These are phyloP conservation scores for Fusarium haematococcum DNA, from an alignment of 2,329 filamentous ascomycete genomes.

Conservation along the genomic window DNA sequence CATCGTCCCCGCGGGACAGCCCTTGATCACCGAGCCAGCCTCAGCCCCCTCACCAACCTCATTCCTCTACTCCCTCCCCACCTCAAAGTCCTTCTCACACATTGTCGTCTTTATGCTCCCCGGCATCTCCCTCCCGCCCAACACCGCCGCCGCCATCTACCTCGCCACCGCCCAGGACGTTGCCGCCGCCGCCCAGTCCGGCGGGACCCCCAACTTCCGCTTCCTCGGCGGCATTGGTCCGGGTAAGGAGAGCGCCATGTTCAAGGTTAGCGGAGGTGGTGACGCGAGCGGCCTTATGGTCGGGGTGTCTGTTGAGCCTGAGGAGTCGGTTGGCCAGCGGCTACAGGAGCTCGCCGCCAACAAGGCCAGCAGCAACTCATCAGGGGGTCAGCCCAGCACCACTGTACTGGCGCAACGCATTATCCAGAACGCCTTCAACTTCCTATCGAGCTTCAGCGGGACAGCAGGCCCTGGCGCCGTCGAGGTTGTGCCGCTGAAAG, in stretches of 20 bases:
- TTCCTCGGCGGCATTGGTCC: slow-evolving; percentile 91
- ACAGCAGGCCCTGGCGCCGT: slow-evolving; percentile 70
- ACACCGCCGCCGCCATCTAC: slow-evolving; percentile 90
- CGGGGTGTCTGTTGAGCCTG: slow-evolving; percentile 85
- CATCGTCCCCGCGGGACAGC: slow-evolving; percentile 70
- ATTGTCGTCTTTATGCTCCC: slow-evolving; percentile 92
- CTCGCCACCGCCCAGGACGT: slow-evolving; percentile 68
- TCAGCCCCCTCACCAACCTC: slow-evolving; percentile 65
- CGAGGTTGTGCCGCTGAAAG: slow-evolving; percentile 92
- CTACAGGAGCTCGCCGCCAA: slow-evolving; percentile 67
- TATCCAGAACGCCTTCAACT: slow-evolving; percentile 98
- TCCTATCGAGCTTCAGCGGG: slow-evolving; percentile 86
- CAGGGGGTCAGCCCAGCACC: slow-evolving; percentile 67
- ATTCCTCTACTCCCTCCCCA: slow-evolving; percentile 66
- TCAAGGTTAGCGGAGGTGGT: slow-evolving; percentile 72
- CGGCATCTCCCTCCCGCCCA: slow-evolving; percentile 76
- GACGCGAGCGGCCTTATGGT: slow-evolving; percentile 70
- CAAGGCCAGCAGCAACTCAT: slow-evolving; percentile 37
- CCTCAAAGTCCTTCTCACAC: slow-evolving; percentile 75
- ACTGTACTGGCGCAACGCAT: slow-evolving; percentile 89
- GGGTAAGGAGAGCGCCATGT: slow-evolving; percentile 92
- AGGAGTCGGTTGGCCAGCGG: slow-evolving; percentile 76
- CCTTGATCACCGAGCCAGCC: slow-evolving; percentile 66
- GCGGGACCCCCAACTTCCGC: slow-evolving; percentile 71
- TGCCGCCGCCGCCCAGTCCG: slow-evolving; percentile 53